phyloP scores from a whole-genome alignment of 2,329 filamentous ascomycete species.

The Sphaerulina vaccinii region DNA sequence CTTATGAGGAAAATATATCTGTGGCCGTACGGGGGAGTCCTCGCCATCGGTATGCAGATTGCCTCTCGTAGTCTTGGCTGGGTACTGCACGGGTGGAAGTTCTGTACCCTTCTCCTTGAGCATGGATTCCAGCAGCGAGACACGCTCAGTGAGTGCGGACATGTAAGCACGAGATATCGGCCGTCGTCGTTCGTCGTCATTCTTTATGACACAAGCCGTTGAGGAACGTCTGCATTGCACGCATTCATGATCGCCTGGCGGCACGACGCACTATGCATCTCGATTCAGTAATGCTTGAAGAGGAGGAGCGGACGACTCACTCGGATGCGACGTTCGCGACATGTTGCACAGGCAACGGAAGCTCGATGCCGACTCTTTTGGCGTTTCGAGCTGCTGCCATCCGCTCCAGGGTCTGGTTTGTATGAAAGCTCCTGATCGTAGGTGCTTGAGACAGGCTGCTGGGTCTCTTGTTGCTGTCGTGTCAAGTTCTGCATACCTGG shows the following conservation, averaged over 20 bases:
- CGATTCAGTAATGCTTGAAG: neutral
- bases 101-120: constrained; percentile 26
- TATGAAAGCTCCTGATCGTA: neutral
- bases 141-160: constrained; percentile 29
- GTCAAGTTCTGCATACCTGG: constrained; percentile 8
- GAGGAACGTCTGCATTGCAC: constrained; percentile 28
- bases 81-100: constrained; percentile 27
- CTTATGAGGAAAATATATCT: neutral
- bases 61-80: constrained; percentile 29
- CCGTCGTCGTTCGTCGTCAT: constrained; percentile 29
- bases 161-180: constrained; percentile 31
- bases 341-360: constrained; percentile 26
- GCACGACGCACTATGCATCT: constrained; percentile 24
- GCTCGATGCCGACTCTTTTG: constrained; percentile 26
- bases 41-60: constrained; percentile 25
- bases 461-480: neutral
- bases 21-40: constrained; percentile 20
- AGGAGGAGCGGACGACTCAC: neutral
- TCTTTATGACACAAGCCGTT: constrained; percentile 30
- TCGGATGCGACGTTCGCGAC: constrained; percentile 28
- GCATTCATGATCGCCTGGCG: constrained; percentile 24
- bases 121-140: constrained; percentile 28
- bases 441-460: constrained; percentile 2
- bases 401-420: constrained; percentile 13
- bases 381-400: constrained; percentile 15